Evolutionary conservation across 306 rosid genomes (phyloP), one percentile per base, ranked within the genome.

Genomic region (Quercus glauca): DNA sequence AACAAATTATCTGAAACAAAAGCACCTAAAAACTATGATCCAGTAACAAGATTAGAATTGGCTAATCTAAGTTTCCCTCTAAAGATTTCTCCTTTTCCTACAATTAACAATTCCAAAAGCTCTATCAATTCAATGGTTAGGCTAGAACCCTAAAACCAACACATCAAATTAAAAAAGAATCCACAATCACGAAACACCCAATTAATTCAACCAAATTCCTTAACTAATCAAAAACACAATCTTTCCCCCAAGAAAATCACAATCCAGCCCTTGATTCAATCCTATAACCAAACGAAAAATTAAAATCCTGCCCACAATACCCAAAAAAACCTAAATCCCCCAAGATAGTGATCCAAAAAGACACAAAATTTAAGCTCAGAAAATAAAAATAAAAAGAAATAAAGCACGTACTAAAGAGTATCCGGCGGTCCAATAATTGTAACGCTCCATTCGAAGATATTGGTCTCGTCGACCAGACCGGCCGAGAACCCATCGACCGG

Each of bases 401-500:
- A 31, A 43, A 23, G 69, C 0, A 76, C 92, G 73, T 89, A 95
- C 99, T 95, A 95, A 3, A 92, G 99, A 80, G 99, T 95, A 89
- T 95, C 99, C 6, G 99, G 99, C 11, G 99, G 99, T 56, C 99
- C 99, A 86, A 95, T 95, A 84, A 95, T 78, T 55, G 99, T 95
- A 58, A 95, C 99, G 85, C 99, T 95, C 99, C 99, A 95, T 80
- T 95, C 99, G 71, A 95, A 95, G 71, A 95, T 91, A 87, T 92
- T 92, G 77, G 4, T 89, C 82, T 95, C 99, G 20, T 92, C 97
- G 1, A 95, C 96, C 72, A 95, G 91, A 79, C 99, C 99, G 4
- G 99, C 99, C 10, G 99, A 95, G 85, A 95, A 95, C 1, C 99
- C 99, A 35, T 92, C 99, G 5, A 95, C 99, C 0, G 98, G 99